Percentiles rank a stretch among this genome's conserved stretches.
phyloP scores from a whole-genome alignment of 805 yeast genomes.

The Candida sphagnicola region DNA sequence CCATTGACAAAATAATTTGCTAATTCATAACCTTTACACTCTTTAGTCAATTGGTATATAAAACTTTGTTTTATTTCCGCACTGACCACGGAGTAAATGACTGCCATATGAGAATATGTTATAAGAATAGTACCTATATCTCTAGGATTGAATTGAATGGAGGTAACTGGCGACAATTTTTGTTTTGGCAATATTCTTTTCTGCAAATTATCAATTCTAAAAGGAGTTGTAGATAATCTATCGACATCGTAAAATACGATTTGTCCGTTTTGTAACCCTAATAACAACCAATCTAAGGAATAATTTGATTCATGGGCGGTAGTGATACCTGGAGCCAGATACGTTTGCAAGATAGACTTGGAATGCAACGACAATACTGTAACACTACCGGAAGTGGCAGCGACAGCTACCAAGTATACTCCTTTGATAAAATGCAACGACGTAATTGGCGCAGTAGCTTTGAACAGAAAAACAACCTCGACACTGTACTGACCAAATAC shows the following conservation, averaged over 20 bases:
- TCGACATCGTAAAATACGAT: conserved; percentile 77
- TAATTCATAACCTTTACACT: conserved; percentile 57
- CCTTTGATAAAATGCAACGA: conserved; percentile 72
- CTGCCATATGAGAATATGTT: conserved; percentile 65
- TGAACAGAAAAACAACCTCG: conserved; percentile 57
- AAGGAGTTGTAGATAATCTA: conserved; percentile 61
- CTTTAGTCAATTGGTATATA: conserved; percentile 59
- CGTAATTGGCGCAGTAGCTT: conserved; percentile 47
- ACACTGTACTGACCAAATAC: conserved; percentile 85
- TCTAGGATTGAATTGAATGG: conserved; percentile 81
- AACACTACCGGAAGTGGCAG: conserved; percentile 55
- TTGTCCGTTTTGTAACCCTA: conserved; percentile 78
- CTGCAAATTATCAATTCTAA: conserved; percentile 69
- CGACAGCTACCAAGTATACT: conserved; percentile 68
- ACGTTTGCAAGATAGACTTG: conserved; percentile 55
- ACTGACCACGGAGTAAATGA: conserved; percentile 62
- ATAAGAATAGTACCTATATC: conserved; percentile 78
- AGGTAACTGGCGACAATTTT: conserved; percentile 58
- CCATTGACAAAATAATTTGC: conserved; percentile 27
- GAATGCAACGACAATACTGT: conserved; percentile 67
- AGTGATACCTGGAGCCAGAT: conserved; percentile 62
- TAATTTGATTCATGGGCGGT: conserved; percentile 78
- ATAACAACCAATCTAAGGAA: conserved; percentile 76
- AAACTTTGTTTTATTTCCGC: conserved; percentile 55
- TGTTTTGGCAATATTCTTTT: conserved; percentile 53